A percentile compares a stretch with the other conserved stretches of the same genome.
These are phyloP conservation scores for Globisporangium cederbergense DNA, from an alignment of 352 stramenopile genomes.

Conservation along the genomic window DNA sequence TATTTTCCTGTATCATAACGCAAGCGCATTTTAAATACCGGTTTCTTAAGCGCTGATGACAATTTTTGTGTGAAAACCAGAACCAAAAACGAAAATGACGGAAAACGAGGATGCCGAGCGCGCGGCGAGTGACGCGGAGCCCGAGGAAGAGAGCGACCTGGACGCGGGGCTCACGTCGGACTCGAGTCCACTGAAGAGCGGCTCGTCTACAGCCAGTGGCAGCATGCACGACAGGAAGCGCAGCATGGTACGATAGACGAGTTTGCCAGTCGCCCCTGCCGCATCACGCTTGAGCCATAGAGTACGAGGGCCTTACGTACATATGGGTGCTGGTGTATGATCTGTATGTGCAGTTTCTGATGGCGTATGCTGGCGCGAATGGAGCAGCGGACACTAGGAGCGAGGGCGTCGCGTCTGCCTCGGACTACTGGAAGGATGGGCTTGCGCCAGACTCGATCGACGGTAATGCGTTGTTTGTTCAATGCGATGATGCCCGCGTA, in stretches of 20 bases:
- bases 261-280: background rate
- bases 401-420: conserved; percentile 6
- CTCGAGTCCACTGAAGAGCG: conserved; percentile 14
- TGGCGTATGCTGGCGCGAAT: background rate
- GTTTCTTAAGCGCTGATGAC: background rate
- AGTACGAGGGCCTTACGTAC: background rate
- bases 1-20: background rate
- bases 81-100: conserved; percentile 9
- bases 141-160: conserved; percentile 17
- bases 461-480: conserved; percentile 2
- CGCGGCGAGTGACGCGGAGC: conserved; percentile 11
- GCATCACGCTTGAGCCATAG: background rate
- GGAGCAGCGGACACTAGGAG: background rate
- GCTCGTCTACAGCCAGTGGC: conserved; percentile 1
- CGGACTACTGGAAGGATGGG: conserved; percentile 16
- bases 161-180: conserved; percentile 8
- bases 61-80: background rate
- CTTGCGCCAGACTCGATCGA: conserved; percentile 14
- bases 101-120: conserved; percentile 2
- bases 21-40: background rate
- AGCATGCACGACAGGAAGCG: conserved; percentile 16
- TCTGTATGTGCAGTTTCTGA: background rate
- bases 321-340: background rate
- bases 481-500: background rate
- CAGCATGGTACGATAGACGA: conserved; percentile 2